Evolutionary conservation across 2,329 filamentous ascomycete genomes (phyloP).

Genomic region (Trichoderma arundinaceum): DNA sequence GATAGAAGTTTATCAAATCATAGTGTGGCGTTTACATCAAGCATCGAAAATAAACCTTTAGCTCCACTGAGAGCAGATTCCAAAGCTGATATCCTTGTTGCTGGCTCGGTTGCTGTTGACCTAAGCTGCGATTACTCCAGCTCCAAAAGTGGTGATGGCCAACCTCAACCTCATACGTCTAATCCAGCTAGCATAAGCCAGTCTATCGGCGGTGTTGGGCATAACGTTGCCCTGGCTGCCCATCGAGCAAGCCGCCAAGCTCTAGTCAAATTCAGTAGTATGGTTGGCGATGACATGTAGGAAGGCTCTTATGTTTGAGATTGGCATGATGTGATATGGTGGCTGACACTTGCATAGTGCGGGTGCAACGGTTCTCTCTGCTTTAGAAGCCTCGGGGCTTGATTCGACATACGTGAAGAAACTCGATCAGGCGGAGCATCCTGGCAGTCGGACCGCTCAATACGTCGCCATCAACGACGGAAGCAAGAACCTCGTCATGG

Average conservation of each 20-base stretch:
- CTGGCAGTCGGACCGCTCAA: slow-evolving; percentile 76
- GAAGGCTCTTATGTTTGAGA: slow-evolving; percentile 36
- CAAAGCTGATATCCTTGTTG: slow-evolving; percentile 75
- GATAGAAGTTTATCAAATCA: slow-evolving; percentile 41
- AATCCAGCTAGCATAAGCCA: slow-evolving; percentile 83
- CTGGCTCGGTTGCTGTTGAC: slow-evolving; percentile 89
- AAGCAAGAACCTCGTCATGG: slow-evolving; percentile 82
- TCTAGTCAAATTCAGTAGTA: slow-evolving; percentile 76
- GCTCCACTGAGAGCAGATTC: slow-evolving; percentile 29
- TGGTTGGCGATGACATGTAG: slow-evolving; percentile 78
- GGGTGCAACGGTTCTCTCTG: slow-evolving; percentile 73
- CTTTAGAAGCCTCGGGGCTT: slow-evolving; percentile 68
- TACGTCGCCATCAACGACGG: slow-evolving; percentile 89
- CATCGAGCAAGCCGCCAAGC: slow-evolving; percentile 66
- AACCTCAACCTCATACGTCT: slow-evolving; percentile 73
- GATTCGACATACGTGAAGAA: slow-evolving; percentile 66
- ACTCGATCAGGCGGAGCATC: slow-evolving; percentile 54
- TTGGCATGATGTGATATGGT: not conserved
- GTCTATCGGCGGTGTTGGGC: slow-evolving; percentile 86
- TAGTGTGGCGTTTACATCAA: slow-evolving; percentile 32
- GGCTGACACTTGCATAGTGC: slow-evolving; percentile 53
- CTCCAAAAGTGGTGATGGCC: slow-evolving; percentile 38
- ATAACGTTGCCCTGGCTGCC: slow-evolving; percentile 87
- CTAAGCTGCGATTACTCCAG: slow-evolving; percentile 76
- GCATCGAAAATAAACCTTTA: slow-evolving; percentile 31